Conservation (phyloP, 2,329 filamentous ascomycete genomes). For the Exophiala alcalophila region DNA sequence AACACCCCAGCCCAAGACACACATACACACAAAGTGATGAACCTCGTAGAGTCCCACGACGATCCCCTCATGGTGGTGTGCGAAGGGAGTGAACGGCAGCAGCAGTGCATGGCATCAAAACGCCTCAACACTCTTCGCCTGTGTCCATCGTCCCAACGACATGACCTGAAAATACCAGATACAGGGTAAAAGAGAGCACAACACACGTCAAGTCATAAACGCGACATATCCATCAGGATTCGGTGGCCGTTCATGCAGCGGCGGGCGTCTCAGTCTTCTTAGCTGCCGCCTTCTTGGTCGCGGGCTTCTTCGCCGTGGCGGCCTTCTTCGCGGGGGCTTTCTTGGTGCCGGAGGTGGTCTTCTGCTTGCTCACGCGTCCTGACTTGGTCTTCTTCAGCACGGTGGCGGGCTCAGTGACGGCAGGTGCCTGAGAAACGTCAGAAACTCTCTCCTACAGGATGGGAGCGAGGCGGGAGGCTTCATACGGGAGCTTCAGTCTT, state of each 20-base stretch:
- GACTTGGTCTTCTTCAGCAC: conserved; percentile 79
- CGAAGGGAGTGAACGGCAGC: too few species aligned
- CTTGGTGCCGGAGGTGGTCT: conserved; percentile 45
- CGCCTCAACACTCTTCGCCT: too few species aligned
- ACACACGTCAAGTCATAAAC: conserved; percentile 29
- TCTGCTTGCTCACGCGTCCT: conserved; percentile 74
- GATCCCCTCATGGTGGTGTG: conserved; percentile 1
- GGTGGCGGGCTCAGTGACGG: conserved; percentile 66
- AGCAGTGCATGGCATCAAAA: too few species aligned
- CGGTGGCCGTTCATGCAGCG: conserved; percentile 23
- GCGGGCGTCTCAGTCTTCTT: conserved; percentile 44
- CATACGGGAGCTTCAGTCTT: conserved; percentile 33
- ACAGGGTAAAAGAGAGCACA: conserved; percentile 22
- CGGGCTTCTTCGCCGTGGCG: conserved; percentile 43
- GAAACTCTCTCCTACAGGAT: conserved; percentile 9
- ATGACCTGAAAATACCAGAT: conserved; percentile 20
- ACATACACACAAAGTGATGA: too few species aligned
- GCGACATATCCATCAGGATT: conserved; percentile 10
- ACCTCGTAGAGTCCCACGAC: not conserved
- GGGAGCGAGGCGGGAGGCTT: not conserved
- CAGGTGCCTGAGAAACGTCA: conserved; percentile 54
- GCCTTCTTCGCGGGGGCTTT: conserved; percentile 48
- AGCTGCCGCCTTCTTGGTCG: conserved; percentile 44
- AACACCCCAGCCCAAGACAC: not conserved
- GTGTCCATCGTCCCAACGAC: conserved; percentile 13